Conservation (phyloP, 2,329 filamentous ascomycete species). For the Fusarium sp. region DNA sequence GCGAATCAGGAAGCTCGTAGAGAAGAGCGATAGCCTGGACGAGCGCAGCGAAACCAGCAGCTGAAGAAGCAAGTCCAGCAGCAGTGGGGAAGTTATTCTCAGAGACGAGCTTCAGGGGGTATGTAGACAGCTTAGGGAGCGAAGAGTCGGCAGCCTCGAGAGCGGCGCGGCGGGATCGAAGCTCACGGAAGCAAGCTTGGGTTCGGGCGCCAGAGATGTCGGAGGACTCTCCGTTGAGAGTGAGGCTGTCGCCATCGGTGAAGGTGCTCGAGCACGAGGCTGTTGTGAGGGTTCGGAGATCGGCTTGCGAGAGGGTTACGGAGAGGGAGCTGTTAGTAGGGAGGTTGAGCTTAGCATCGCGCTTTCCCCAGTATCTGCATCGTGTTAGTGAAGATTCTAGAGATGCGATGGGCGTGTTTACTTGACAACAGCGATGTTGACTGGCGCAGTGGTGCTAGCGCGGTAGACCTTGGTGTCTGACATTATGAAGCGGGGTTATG, state of each 20-base stretch:
- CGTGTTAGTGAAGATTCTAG: neutral
- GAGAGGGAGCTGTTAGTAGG: slow-evolving; percentile 98
- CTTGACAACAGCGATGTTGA: slow-evolving; percentile 99
- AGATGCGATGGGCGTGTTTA: slow-evolving; percentile 52
- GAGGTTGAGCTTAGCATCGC: slow-evolving; percentile 91
- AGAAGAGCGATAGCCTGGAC: slow-evolving; percentile 91
- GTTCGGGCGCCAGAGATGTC: slow-evolving; percentile 89
- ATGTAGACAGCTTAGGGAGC: slow-evolving; percentile 82
- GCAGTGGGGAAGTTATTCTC: slow-evolving; percentile 99
- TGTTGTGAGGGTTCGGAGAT: slow-evolving; percentile 95
- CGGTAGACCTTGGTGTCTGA: slow-evolving; percentile 76
- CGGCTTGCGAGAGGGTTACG: slow-evolving; percentile 93
- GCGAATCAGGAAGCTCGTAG: slow-evolving; percentile 84
- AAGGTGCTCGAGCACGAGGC: slow-evolving; percentile 87
- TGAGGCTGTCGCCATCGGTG: slow-evolving; percentile 74
- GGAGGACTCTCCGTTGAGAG: slow-evolving; percentile 85
- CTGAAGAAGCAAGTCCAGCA: slow-evolving; percentile 83
- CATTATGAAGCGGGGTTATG: slow-evolving; percentile 50
- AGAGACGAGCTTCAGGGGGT: slow-evolving; percentile 87
- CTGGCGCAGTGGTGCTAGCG: slow-evolving; percentile 94
- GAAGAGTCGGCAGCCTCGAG: slow-evolving; percentile 79
- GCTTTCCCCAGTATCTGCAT: slow-evolving; percentile 88
- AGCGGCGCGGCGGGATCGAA: slow-evolving; percentile 79
- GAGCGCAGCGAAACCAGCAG: slow-evolving; percentile 75
- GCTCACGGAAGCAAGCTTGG: slow-evolving; percentile 92